A percentile compares a stretch with the other conserved stretches of the same genome.
Evolutionary conservation across 2,329 filamentous ascomycete species (phyloP).

Genomic region (Pseudocercospora vitis): DNA sequence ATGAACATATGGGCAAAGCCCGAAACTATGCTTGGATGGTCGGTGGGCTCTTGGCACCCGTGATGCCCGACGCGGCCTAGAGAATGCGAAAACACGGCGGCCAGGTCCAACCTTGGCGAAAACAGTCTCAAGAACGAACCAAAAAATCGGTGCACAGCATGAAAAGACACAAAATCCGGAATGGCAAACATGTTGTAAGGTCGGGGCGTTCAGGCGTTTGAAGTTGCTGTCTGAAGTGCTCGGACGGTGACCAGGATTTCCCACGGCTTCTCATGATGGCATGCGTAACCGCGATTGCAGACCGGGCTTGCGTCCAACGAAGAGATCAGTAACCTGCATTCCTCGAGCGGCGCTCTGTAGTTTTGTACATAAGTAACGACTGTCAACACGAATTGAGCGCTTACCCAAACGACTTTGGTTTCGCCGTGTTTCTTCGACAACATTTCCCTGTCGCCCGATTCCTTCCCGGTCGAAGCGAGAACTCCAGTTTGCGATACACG

Average conservation of each 20-base stretch:
- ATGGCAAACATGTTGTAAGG: background rate
- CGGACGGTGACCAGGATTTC: background rate
- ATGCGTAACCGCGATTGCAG: background rate
- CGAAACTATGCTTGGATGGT: background rate
- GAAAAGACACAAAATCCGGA: background rate
- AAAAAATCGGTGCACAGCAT: background rate
- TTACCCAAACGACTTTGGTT: too few relatives aligned
- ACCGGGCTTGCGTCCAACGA: background rate
- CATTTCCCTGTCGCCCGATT: too few relatives aligned
- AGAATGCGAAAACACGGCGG: background rate
- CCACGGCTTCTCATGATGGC: background rate
- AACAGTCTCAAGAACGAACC: too few relatives aligned
- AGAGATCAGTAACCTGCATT: background rate
- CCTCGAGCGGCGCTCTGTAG: background rate
- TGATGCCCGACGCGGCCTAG: background rate
- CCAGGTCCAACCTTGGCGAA: too few relatives aligned
- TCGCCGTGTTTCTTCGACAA: too few relatives aligned
- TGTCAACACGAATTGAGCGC: too few relatives aligned
- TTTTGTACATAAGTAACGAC: constrained; percentile 7
- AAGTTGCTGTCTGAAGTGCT: constrained; percentile 5
- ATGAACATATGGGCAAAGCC: background rate
- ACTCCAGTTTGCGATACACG: too few relatives aligned
- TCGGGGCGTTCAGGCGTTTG: background rate
- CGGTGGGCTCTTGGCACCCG: background rate
- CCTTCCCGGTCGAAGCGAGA: too few relatives aligned